Conservation (phyloP, 495 filamentous ascomycete species). For the Daldinia decipiens region DNA sequence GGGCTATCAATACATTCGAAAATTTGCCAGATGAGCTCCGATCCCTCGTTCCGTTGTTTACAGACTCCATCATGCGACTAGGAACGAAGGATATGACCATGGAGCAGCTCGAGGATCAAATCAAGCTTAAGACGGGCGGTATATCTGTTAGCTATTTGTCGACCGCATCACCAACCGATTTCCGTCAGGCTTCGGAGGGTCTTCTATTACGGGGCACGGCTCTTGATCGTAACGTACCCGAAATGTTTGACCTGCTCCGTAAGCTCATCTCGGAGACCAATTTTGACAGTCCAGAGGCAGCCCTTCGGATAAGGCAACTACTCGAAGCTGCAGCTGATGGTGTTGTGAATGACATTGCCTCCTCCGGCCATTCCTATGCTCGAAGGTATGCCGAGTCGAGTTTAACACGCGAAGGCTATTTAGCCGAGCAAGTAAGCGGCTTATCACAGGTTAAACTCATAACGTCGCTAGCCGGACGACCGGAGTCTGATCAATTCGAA, state of each 20-base stretch:
- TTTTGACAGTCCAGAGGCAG: conserved; percentile 82
- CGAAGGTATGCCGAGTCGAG: conserved; percentile 82
- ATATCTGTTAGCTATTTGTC: conserved; percentile 82
- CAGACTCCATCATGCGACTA: conserved; percentile 89
- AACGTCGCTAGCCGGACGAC: conserved; percentile 64
- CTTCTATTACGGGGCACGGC: conserved; percentile 84
- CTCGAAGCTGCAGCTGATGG: conserved; percentile 86
- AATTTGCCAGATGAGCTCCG: conserved; percentile 87
- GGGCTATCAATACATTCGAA: conserved; percentile 81
- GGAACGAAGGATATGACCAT: conserved; percentile 88
- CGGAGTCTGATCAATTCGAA: conserved; percentile 68
- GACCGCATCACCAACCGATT: conserved; percentile 75
- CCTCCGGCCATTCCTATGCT: conserved; percentile 86
- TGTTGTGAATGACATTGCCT: conserved; percentile 89
- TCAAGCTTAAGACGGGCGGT: conserved; percentile 96
- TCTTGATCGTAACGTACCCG: conserved; percentile 85
- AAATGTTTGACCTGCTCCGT: conserved; percentile 88
- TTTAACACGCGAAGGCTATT: conserved; percentile 72
- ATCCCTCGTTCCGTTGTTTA: conserved; percentile 87
- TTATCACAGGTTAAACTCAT: conserved; percentile 90
- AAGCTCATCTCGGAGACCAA: conserved; percentile 86
- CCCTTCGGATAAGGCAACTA: conserved; percentile 83
- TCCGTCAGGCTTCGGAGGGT: conserved; percentile 78
- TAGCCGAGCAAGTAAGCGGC: conserved; percentile 84
- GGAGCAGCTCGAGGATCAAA: conserved; percentile 94